Percentiles rank a stretch among this genome's conserved stretches.
These are phyloP conservation scores for Rugonectria rugulosa DNA, from an alignment of 2,329 filamentous ascomycete species.

Conservation along the genomic window DNA sequence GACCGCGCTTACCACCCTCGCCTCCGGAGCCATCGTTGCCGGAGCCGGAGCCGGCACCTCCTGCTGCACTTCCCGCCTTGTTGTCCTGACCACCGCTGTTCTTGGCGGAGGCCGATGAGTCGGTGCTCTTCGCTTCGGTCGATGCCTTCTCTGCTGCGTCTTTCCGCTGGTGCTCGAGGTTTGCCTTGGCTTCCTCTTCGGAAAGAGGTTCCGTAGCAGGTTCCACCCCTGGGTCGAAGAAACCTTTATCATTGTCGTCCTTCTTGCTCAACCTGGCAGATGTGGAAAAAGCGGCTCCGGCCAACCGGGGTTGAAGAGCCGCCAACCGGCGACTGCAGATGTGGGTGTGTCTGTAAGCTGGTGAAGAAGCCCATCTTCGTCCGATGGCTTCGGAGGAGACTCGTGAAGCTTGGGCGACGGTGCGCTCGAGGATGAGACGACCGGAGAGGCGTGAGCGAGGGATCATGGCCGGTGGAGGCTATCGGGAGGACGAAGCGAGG, in stretches of 20 bases:
- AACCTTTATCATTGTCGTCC: slow-evolving; percentile 52
- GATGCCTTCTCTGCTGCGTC: slow-evolving; percentile 55
- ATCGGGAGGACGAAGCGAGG: slow-evolving; percentile 25
- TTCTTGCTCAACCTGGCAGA: slow-evolving; percentile 44
- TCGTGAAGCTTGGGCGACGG: slow-evolving; percentile 39
- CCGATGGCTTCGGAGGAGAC: slow-evolving; percentile 34
- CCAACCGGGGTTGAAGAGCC: slow-evolving; percentile 37
- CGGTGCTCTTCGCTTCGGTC: slow-evolving; percentile 54
- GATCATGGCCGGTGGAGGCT: slow-evolving; percentile 45
- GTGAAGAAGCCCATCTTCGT: slow-evolving; percentile 38
- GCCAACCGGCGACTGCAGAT: slow-evolving; percentile 45
- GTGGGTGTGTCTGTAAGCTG: slow-evolving; percentile 39
- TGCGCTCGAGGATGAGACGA: slow-evolving; percentile 48
- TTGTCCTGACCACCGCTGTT: slow-evolving; percentile 56
- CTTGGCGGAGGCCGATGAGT: slow-evolving; percentile 55
- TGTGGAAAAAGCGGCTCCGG: slow-evolving; percentile 48
- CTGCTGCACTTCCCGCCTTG: slow-evolving; percentile 64
- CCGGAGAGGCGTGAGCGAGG: slow-evolving; percentile 51
- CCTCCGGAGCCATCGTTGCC: slow-evolving; percentile 63
- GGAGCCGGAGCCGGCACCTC: slow-evolving; percentile 58
- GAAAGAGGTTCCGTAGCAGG: slow-evolving; percentile 55
- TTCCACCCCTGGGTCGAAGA: slow-evolving; percentile 58
- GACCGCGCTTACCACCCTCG: slow-evolving; percentile 74
- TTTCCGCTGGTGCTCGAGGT: slow-evolving; percentile 55
- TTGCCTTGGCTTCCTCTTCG: slow-evolving; percentile 61